Evolutionary conservation across 2,329 filamentous ascomycete genomes (phyloP).

Genomic region (Xylariaceae sp.): DNA sequence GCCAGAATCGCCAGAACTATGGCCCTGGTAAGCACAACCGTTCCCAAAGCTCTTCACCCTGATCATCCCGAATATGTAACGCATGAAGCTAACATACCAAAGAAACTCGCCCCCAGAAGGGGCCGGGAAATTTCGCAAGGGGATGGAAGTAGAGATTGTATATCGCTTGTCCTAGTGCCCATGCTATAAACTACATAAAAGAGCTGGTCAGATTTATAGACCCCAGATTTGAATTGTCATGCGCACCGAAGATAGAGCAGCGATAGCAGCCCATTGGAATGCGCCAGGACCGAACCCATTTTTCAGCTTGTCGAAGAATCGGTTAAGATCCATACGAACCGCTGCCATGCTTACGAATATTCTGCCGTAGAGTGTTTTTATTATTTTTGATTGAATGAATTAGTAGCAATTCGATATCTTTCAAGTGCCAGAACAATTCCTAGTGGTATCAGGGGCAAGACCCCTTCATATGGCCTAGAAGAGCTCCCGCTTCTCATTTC

Average conservation of each 20-base stretch:
- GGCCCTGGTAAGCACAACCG: neutral
- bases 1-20: slow-evolving; percentile 31
- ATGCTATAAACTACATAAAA: too few species aligned
- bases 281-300: neutral
- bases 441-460: too few species aligned
- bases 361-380: too few species aligned
- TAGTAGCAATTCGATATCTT: too few species aligned
- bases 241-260: slow-evolving; percentile 1
- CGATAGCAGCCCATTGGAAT: neutral
- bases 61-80: neutral
- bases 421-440: too few species aligned
- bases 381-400: too few species aligned
- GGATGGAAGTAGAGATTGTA: slow-evolving; percentile 27
- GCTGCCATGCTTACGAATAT: too few species aligned
- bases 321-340: neutral
- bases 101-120: slow-evolving; percentile 14
- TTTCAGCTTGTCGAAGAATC: neutral
- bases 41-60: too few species aligned
- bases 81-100: slow-evolving; percentile 16
- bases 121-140: slow-evolving; percentile 27
- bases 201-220: neutral
- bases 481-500: too few species aligned
- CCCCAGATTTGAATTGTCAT: neutral
- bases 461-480: too few species aligned
- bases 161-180: too few species aligned